Percentiles rank a stretch among this genome's conserved stretches.
Evolutionary conservation across 164 flowering plant genomes (phyloP).

Genomic region (Litsea cubeba): DNA sequence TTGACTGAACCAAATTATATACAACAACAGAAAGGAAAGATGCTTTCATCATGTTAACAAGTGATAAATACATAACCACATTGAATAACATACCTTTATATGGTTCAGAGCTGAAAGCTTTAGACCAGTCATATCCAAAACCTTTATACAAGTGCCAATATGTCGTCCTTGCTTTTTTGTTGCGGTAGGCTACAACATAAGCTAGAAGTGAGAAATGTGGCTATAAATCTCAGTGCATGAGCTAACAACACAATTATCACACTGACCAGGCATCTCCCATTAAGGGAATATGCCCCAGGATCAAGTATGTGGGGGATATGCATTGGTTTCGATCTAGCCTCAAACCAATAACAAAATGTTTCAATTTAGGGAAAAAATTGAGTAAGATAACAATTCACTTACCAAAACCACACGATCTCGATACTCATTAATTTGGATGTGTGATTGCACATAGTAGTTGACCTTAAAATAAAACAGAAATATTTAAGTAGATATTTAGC

Average conservation of each 20-base stretch:
- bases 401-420: constrained; percentile 92
- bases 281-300: no score
- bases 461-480: constrained; percentile 39
- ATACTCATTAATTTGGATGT: constrained; percentile 96
- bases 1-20: no score
- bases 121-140: constrained; percentile 96
- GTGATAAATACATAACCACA: neutral
- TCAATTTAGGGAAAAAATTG: neutral
- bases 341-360: no score
- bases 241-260: neutral
- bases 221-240: neutral
- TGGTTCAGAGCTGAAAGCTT: constrained; percentile 86
- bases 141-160: constrained; percentile 76
- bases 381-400: constrained; percentile 18
- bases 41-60: no score
- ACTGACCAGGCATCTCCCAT: no score
- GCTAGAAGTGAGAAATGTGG: neutral
- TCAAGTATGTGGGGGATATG: no score
- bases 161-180: constrained; percentile 58
- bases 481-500: neutral
- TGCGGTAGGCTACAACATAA: constrained; percentile 60
- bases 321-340: no score
- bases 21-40: no score
- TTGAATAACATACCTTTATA: constrained; percentile 52
- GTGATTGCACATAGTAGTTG: constrained; percentile 87